Percentiles rank a stretch among this genome's conserved stretches.
Conservation (phyloP, 1,284 basidiomycete species). For the Somion occarium region DNA sequence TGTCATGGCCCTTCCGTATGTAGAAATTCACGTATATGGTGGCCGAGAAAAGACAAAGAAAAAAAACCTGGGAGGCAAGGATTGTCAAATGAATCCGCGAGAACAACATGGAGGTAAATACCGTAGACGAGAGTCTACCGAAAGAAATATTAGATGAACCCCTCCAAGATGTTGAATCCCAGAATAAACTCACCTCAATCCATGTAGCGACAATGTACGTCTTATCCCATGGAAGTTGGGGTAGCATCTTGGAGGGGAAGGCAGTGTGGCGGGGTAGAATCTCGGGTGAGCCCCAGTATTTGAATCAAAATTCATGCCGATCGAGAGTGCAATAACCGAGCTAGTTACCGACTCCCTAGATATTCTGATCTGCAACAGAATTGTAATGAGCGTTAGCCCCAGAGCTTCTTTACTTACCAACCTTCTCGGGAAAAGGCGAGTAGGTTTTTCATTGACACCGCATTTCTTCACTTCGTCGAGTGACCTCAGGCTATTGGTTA, state of each 20-base stretch:
- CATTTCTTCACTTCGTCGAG: too few species aligned
- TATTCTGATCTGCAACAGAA: background rate
- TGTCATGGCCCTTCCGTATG: conserved; percentile 1
- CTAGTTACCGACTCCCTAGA: background rate
- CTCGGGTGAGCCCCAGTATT: background rate
- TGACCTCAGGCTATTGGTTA: too few species aligned
- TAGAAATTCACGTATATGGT: conserved; percentile 1
- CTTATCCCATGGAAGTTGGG: conserved; percentile 13
- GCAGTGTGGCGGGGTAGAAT: background rate
- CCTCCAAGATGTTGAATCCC: background rate
- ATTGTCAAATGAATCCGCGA: background rate
- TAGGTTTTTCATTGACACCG: too few species aligned
- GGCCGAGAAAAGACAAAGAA: conserved; percentile 4
- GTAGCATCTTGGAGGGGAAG: conserved; percentile 1
- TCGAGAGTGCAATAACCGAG: background rate
- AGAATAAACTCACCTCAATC: conserved; percentile 14
- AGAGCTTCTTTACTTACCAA: background rate
- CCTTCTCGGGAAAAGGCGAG: background rate
- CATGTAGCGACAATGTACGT: conserved; percentile 16
- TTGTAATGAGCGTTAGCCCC: background rate
- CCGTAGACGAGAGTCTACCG: conserved; percentile 16
- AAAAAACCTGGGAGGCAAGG: background rate
- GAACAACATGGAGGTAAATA: conserved; percentile 3
- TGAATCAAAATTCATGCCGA: background rate
- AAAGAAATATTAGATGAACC: background rate